Base-by-base conservation (phyloP, 306 rosid species). In the Macrotyloma uniflorum region DNA sequence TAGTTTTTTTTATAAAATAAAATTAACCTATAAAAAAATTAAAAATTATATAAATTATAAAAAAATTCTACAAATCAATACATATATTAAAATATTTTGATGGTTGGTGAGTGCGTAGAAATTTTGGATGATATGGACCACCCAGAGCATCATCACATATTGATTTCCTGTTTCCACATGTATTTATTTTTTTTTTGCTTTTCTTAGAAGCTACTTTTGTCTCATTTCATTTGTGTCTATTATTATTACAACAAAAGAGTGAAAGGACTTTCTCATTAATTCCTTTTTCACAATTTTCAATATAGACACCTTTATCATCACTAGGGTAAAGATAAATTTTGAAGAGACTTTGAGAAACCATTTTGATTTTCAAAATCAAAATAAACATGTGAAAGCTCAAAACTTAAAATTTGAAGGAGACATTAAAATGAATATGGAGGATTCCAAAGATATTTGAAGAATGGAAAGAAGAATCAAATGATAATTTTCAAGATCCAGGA, bases 181-280 rank as follows among this genome's bases (percentile, higher is more conserved):
- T 13, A 1, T 42, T 67, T 70, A 16, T 40, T 26, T 40, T 1
- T 2, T 55, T 58, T 19, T 74, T 57, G 45, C 57, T 74, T 74
- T 74, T 74, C 68, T 40, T 57, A 38, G 19, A 74, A 57, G 57
- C 45, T 71, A 74, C 19, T 57, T 50, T 73, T 73, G 28, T 55
- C 69, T 33, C 43, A 2, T 57, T 53, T 53, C 23, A 19, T 35
- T 35, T 28, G 64, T 55, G 5, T 22, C 22, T 20, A 51, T 71
- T 3, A 53, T 35, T 33, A 57, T 57, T 57, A 5, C 8, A 35
- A 35, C 9, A n/a, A 35, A 35, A 35, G 10, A 6, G 8, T 26
- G 28, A 26, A 3, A 26, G 28, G 28, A 26, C 28, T 26, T 26
- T 26, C 2, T 26, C 2, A 3, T 26, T 26, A 26, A 26, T 3